These are phyloP conservation scores for Casuarina equisetifolia DNA, from an alignment of 306 rosid species.

Conservation along the genomic window DNA sequence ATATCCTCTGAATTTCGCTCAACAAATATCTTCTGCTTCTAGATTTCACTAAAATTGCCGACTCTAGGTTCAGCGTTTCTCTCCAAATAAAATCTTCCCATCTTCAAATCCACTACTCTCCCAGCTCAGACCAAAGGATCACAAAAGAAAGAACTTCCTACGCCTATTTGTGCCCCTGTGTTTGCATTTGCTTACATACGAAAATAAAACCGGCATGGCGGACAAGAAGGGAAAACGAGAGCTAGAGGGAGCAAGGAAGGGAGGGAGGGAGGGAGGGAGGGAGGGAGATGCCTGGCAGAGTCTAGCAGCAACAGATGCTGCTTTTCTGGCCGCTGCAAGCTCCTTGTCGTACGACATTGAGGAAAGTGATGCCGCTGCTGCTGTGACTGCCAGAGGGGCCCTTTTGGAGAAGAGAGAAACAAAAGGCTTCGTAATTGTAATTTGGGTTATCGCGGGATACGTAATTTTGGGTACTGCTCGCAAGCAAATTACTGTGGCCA, in stretches of 20 bases:
- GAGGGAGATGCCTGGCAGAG: conserved; percentile 73
- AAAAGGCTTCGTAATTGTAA: conserved; percentile 19
- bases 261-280: conserved; percentile 1
- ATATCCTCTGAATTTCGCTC: not conserved
- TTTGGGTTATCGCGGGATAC: conserved; percentile 23
- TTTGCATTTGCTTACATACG: not conserved
- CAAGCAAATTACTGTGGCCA: conserved; percentile 27
- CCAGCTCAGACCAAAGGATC: not conserved
- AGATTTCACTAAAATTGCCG: not conserved
- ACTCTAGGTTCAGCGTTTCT: conserved; percentile 9
- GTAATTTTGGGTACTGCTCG: conserved; percentile 29
- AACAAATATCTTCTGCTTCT: not conserved
- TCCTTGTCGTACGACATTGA: conserved; percentile 87
- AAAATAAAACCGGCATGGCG: not conserved
- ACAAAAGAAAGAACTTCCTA: not conserved
- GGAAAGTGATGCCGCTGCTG: conserved; percentile 33
- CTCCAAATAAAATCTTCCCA: not conserved
- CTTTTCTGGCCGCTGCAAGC: conserved; percentile 87
- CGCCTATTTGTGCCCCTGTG: not conserved
- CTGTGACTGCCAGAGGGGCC: conserved; percentile 11
- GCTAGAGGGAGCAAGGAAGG: not conserved
- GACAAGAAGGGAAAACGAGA: not conserved
- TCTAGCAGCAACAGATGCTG: conserved; percentile 79
- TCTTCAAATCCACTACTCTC: not conserved
- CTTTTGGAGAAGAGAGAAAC: conserved; percentile 13